Evolutionary conservation across 805 yeast species (phyloP).

Genomic region (Wickerhamomyces rabaulensis): DNA sequence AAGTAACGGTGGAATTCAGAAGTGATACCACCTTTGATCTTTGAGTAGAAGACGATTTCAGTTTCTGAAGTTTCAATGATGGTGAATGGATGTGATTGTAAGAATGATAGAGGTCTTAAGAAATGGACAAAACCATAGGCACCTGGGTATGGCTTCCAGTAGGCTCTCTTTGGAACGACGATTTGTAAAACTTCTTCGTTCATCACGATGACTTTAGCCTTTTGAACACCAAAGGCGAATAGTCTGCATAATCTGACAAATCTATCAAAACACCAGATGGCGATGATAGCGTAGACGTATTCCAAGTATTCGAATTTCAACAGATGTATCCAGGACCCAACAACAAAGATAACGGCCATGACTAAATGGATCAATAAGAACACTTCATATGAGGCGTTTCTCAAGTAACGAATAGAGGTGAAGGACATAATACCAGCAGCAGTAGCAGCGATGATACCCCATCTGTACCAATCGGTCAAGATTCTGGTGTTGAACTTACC

Average conservation of each 20-base stretch:
- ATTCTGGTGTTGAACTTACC: conserved; percentile 10
- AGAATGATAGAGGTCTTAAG: conserved; percentile 44
- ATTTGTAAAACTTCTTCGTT: conserved; percentile 41
- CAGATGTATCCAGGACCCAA: conserved; percentile 56
- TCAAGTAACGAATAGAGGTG: conserved; percentile 33
- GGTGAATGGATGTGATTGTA: conserved; percentile 77
- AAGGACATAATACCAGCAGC: conserved; percentile 7
- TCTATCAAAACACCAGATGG: conserved; percentile 51
- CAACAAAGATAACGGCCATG: conserved; percentile 47
- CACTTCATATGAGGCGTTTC: conserved; percentile 54
- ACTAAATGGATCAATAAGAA: conserved; percentile 53
- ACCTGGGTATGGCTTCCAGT: conserved; percentile 51
- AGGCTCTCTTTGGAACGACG: conserved; percentile 34
- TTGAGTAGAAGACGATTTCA: conserved; percentile 39
- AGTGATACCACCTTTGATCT: conserved; percentile 52
- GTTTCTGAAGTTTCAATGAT: conserved; percentile 36
- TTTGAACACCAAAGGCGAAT: conserved; percentile 19
- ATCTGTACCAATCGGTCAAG: conserved; percentile 12
- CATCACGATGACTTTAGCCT: conserved; percentile 20
- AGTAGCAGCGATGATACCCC: conserved; percentile 18
- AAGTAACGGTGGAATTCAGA: conserved; percentile 23
- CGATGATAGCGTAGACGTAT: conserved; percentile 29
- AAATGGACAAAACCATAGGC: conserved; percentile 56
- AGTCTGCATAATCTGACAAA: conserved; percentile 32
- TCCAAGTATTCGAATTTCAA: conserved; percentile 43